Evolutionary conservation across 1,284 basidiomycete species (phyloP).

Genomic region (Melampsora americana): DNA sequence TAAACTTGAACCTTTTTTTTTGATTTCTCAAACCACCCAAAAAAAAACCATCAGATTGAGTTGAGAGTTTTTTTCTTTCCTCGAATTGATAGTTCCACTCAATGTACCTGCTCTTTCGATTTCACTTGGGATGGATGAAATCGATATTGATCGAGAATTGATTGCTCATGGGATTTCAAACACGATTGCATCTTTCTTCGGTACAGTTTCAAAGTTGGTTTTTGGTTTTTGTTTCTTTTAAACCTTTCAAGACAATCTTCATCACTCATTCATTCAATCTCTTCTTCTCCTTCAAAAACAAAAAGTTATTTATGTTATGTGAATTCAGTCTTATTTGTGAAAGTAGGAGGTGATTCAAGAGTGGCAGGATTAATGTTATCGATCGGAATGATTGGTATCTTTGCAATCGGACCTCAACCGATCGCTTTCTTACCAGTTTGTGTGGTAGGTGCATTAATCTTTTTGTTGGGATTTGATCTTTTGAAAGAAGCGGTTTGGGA

Average conservation of each 20-base stretch:
- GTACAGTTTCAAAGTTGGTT: slow-evolving; percentile 62
- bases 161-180: slow-evolving; percentile 92
- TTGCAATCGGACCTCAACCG: slow-evolving; percentile 76
- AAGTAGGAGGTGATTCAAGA: slow-evolving; percentile 82
- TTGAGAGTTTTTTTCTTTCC: background rate
- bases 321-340: slow-evolving; percentile 65
- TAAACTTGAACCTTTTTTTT: slow-evolving; percentile 60
- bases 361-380: slow-evolving; percentile 83
- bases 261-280: background rate
- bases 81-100: slow-evolving; percentile 47
- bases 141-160: slow-evolving; percentile 89
- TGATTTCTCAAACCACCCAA: background rate
- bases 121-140: slow-evolving; percentile 80
- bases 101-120: slow-evolving; percentile 83
- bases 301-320: slow-evolving; percentile 48
- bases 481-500: slow-evolving; percentile 92
- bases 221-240: too few relatives aligned
- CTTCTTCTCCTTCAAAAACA: too few relatives aligned
- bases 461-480: slow-evolving; percentile 89
- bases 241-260: background rate
- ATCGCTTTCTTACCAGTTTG: slow-evolving; percentile 73
- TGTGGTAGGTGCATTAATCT: slow-evolving; percentile 75
- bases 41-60: background rate
- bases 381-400: slow-evolving; percentile 67
- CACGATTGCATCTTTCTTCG: slow-evolving; percentile 71